Evolutionary conservation across 305 asterid species (phyloP), one percentile per base, ranked within the genome.

Genomic region (Fraxinus ornus): DNA sequence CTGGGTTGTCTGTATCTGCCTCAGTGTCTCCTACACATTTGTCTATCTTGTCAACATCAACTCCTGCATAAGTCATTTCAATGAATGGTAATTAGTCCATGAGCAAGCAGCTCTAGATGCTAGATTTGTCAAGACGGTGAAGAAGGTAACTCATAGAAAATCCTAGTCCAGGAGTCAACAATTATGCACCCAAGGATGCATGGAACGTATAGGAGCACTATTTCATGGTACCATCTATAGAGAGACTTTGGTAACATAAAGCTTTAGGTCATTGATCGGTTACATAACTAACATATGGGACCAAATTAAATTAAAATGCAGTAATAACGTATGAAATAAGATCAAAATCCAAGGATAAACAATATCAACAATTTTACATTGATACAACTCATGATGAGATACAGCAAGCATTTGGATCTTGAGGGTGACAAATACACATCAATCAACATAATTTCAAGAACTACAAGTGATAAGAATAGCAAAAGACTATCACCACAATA

Each of bases 21-120:
- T 89, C 95, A n/a, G 93, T 88, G 88, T 94, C 98, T 80, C 99
- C 99, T 55, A 94, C 83, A 82, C 99, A 96, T 75, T 90, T 90
- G 41, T 94, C 97, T 75, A 96, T 94, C 90, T 91, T 89, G 88
- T 91, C 89, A 66, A 91, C 75, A 82, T 94, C 98, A 85, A 89
- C 84, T 60, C 99, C 99, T 95, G 86, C 86, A 87, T 66, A 19
- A 62, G 24, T 39, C 66, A 84, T 78, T 22, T 28, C 41, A 32
- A 28, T 70, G 35, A 70, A 70, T 3, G 35, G 3, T 30, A n/a
- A 70, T 47, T 57, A 32, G 44, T 78, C 52, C 64, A 39, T 71
- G 35, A 66, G 64, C 77, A 76, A 17, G 64, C 36, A 81, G 30
- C 36, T 47, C 36, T 70, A 70, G 36, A 70, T 30, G 76, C 73